Conservation (phyloP, 2,329 filamentous ascomycete species). For the Neopestalotiopsis clavispora region DNA sequence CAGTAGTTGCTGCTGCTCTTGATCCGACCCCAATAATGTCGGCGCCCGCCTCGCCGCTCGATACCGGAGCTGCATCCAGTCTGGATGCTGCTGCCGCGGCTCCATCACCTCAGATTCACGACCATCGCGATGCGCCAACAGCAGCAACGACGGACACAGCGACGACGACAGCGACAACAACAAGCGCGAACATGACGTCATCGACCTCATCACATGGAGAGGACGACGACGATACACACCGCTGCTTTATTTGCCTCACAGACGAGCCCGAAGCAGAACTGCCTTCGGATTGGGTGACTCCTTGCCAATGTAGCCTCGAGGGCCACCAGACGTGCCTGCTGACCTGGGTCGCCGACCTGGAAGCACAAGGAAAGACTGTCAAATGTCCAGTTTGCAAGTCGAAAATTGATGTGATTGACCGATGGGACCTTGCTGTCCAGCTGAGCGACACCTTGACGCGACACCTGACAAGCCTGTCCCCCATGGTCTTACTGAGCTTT, state of each 20-base stretch:
- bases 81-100: slow-evolving; percentile 19
- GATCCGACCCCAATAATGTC: slow-evolving; percentile 10
- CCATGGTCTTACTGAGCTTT: slow-evolving; percentile 70
- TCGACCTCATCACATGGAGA: background rate
- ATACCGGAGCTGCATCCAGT: background rate
- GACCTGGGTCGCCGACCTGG: slow-evolving; percentile 91
- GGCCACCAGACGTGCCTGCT: slow-evolving; percentile 88
- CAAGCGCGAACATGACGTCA: slow-evolving; percentile 13
- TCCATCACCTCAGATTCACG: slow-evolving; percentile 22
- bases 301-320: slow-evolving; percentile 87
- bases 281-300: slow-evolving; percentile 74
- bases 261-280: slow-evolving; percentile 56
- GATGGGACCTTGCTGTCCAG: slow-evolving; percentile 74
- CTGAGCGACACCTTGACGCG: slow-evolving; percentile 64
- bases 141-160: background rate
- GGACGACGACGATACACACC: slow-evolving; percentile 36
- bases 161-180: background rate
- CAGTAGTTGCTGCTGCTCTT: background rate
- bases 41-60: slow-evolving; percentile 4
- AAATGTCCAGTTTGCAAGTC: slow-evolving; percentile 90
- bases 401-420: slow-evolving; percentile 76
- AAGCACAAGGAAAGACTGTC: slow-evolving; percentile 70
- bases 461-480: slow-evolving; percentile 56
- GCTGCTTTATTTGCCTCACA: slow-evolving; percentile 69
- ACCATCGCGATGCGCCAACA: slow-evolving; percentile 15